phyloP scores from a whole-genome alignment of 768 basidiomycete genomes.

The Rhodotorula sphaerocarpa region DNA sequence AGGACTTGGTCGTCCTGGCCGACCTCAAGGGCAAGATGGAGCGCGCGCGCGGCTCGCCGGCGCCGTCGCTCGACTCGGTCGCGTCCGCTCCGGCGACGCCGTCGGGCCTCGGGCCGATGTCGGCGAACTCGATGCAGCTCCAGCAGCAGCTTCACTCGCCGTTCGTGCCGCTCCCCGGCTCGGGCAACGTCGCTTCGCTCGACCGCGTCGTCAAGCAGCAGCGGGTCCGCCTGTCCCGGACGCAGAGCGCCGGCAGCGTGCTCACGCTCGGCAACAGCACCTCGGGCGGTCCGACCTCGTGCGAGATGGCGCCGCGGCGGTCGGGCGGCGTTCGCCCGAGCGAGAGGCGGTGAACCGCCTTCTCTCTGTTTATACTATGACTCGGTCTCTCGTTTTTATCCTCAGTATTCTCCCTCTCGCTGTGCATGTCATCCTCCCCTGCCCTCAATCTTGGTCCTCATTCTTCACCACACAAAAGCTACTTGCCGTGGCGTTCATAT shows the following conservation, averaged over 20 bases:
- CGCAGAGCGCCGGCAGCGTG: conserved; percentile 22
- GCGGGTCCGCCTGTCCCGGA: conserved; percentile 17
- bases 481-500: not conserved
- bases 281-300: no score
- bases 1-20: conserved; percentile 19
- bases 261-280: conserved; percentile 3
- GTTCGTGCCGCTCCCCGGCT: not conserved
- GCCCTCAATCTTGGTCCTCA: no score
- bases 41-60: not conserved
- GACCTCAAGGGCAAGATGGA: conserved; percentile 31
- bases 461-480: not conserved
- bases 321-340: not conserved
- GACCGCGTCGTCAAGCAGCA: conserved; percentile 8
- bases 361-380: not conserved
- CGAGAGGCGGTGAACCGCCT: not conserved
- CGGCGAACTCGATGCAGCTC: not conserved
- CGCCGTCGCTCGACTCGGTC: not conserved
- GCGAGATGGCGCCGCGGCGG: no score
- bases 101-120: not conserved
- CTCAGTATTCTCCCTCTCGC: not conserved
- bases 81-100: conserved; percentile 10
- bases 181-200: not conserved
- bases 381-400: not conserved
- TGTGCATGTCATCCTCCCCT: not conserved
- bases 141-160: not conserved